Evolutionary conservation across 306 rosid genomes (phyloP), one percentile per base, ranked within the genome.

Genomic region (Arachis stenosperma): DNA sequence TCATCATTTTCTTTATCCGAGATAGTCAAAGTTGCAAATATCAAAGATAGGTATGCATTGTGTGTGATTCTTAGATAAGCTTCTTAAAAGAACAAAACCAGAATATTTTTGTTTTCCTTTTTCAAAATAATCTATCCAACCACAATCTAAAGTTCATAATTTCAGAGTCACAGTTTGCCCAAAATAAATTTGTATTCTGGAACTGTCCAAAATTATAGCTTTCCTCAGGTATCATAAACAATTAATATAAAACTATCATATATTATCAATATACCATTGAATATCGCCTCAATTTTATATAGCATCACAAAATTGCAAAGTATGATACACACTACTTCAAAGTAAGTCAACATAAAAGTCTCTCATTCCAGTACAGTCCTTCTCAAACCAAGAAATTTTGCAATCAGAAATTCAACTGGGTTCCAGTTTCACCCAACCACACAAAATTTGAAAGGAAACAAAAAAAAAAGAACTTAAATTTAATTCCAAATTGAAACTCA

Each of bases 1-100:
- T 22, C 59, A 15, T 13, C 40, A 74, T 48, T 64, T 65, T 54
- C 61, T 55, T 33, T 33, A 22, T 39, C 62, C 14, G 56, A n/a
- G 47, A 10, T 61, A 46, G 14, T 74, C 56, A 69, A 63, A 57
- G 50, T 39, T 67, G 43, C 14, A 50, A 82, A 48, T 46, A 50
- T 63, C 51, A 63, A 57, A 29, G 29, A 51, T 6, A 37, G 37
- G 60, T 30, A 62, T 62, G 57, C 46, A 27, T 56, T 7, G 65
- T 70, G 40, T 48, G 54, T 3, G 64, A 70, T 68, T 63, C 6
- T 52, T 52, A 14, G 57, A 52, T 52, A 52, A 52, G 27, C 57
- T 52, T 52, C 57, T 14, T n/a, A 13, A 14, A 6, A 52, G 37
- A n/a, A 52, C 17, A 5, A 4, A 52, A 52, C 15, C 27, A 52